Base-by-base conservation (phyloP, 225 moss, liverwort and hornwort genomes). In the Bryum argenteum region DNA sequence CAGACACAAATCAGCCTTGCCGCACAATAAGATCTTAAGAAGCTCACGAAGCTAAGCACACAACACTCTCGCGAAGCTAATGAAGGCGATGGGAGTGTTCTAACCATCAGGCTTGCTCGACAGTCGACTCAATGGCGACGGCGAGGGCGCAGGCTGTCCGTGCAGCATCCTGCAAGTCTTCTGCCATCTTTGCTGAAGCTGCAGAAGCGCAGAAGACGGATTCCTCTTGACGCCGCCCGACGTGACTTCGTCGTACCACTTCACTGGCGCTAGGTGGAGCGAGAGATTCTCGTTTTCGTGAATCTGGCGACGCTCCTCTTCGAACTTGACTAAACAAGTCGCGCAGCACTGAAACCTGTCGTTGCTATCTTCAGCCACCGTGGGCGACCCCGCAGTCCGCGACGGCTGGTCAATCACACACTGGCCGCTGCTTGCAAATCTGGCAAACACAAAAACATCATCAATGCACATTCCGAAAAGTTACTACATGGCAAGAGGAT, bases 121-220 rank as follows among this genome's bases (percentile, higher is more conserved):
- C 44, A 73, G 55, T 39, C 61, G 78, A 44, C 44, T 79, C 21
- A 69, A 10, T 8, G 89, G 73, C 23, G 82, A 88, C 23, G 0
- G 73, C 21, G 2, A 55, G 33, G 68, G 33, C 26, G 63, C 18
- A 14, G 58, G 57, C 51, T 78, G 77, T 48, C 72, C 83, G 47
- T 82, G 84, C 71, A 73, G 62, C 65, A 14, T 65, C 63, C 56
- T 72, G 64, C 97, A 98, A 41, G 24, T 71, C 50, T 71, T 76
- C 42, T 82, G 83, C 75, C 89, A 98, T 21, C 74, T 85, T 19
- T 87, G 76, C 17, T 65, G 84, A 40, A 97, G 82, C 45, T 77
- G 78, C 20, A 73, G n/a, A 37, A 88, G n/a, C 73, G 79, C 40
- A 86, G 78, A 9, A 52, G 87, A 79, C 51, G 61, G 79, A 3